These are phyloP conservation scores for Diutina sp. DNA, from an alignment of 1,139 yeast species.

Conservation along the genomic window DNA sequence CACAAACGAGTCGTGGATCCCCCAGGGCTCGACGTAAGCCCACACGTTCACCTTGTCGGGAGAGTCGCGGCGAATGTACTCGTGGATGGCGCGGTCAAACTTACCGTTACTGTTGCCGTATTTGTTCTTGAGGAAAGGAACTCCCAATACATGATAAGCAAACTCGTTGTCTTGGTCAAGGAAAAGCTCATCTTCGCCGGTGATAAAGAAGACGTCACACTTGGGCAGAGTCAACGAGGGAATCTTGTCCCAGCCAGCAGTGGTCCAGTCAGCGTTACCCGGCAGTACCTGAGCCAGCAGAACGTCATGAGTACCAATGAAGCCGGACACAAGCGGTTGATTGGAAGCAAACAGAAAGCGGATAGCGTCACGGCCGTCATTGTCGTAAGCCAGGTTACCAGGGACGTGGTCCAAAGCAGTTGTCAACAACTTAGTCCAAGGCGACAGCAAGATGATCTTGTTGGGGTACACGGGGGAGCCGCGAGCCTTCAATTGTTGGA, in stretches of 20 bases:
- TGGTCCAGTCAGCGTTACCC: not conserved
- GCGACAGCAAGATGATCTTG: constrained; percentile 1
- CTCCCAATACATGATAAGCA: not conserved
- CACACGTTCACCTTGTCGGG: constrained; percentile 9
- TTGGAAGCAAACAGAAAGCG: not conserved
- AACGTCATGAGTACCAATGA: not conserved
- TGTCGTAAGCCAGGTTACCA: not conserved
- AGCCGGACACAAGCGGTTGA: not conserved
- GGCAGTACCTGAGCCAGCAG: not conserved
- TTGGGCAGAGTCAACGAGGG: not conserved
- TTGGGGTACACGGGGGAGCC: not conserved
- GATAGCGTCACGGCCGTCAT: not conserved
- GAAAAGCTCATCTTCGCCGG: constrained; percentile 3
- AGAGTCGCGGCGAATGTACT: constrained; percentile 6
- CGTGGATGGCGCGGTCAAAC: constrained; percentile 3
- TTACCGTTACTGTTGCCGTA: constrained; percentile 11
- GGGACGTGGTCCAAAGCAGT: not conserved
- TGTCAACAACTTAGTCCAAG: not conserved
- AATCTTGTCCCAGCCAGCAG: constrained; percentile 2
- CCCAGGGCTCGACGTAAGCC: constrained; percentile 29
- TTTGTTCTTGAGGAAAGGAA: constrained; percentile 10
- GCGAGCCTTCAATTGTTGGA: constrained; percentile 3
- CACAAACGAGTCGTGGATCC: constrained; percentile 26
- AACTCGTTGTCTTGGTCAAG: not conserved
- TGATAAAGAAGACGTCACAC: not conserved